Evolutionary conservation across 179 eudicot species (phyloP), one percentile per base, ranked within the genome.

Genomic region (Silene noctiflora): DNA sequence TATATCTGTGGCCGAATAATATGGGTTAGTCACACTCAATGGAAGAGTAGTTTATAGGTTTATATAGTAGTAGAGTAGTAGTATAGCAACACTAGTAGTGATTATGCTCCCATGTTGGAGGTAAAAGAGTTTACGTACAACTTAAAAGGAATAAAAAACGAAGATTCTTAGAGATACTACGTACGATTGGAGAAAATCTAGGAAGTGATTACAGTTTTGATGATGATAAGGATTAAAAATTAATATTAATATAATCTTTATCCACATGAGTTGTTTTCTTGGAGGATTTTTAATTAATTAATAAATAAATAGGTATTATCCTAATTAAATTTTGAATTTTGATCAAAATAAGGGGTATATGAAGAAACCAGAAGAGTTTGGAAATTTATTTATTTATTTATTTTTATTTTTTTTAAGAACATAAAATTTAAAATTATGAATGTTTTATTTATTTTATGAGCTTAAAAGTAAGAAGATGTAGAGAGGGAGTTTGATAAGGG

Each of bases 71-170:
- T n/a, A 17, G 25, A 2, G 11, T 68, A 68, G 20, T 70, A 48
- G 73, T 12, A 27, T 25, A 51, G 13, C 7, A 22, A 19, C 6
- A 29, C 17, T 51, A 71, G 6, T 29, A 72, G 63, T 27, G 65
- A 72, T 55, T 27, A 71, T 48, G 75, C 48, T 72, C 65, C 65
- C 65, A 72, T 72, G 44, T 72, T 72, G 51, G 42, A 72, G 64
- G 75, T 56, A 27, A 8, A 27, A 75, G 78, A 27, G 78, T 75
- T 75, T 66, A 65, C 67, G 68, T 74, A 60, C 6, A 69, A 74
- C 19, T 62, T 24, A 74, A 35, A 74, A 62, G 59, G 68, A 74
- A 74, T 61, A 62, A 56, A 27, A 55, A 31, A n/a, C 11, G 75
- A 55, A 72, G 65, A 72, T 72, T 72, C 75, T 33, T 72, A 3